phyloP scores from a whole-genome alignment of 2,329 filamentous ascomycete species.

The Cladosporium sp. region DNA sequence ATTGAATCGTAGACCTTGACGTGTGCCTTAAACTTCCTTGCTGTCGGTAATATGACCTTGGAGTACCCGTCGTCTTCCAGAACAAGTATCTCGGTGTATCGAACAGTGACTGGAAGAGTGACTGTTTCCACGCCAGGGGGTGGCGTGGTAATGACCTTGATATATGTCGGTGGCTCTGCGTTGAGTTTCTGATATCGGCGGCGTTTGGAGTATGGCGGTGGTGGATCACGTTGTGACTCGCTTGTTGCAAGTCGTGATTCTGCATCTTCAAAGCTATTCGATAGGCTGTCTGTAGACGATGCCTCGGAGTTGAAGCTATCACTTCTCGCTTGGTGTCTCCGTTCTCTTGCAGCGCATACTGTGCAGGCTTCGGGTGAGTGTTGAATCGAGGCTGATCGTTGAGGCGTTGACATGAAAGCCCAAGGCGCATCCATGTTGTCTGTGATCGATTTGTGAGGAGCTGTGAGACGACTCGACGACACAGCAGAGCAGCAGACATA shows the following conservation, averaged over 20 bases:
- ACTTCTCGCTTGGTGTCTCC: not conserved
- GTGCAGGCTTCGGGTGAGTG: slow-evolving; percentile 1
- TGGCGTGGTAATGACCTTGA: not conserved
- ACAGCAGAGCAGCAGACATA: not conserved
- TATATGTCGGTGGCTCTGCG: not conserved
- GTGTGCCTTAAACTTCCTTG: not conserved
- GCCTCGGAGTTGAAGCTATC: not conserved
- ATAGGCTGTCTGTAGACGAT: not conserved
- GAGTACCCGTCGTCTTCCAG: slow-evolving; percentile 7
- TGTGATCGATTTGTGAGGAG: not conserved
- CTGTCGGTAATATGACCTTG: not conserved
- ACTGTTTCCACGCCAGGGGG: not conserved
- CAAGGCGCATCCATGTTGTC: not conserved
- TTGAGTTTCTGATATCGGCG: not conserved
- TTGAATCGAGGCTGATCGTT: not conserved
- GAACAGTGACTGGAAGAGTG: not conserved
- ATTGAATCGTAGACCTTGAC: not conserved
- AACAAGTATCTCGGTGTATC: slow-evolving; percentile 3
- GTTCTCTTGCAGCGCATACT: not conserved
- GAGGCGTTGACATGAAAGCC: not conserved
- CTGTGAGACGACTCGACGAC: too few relatives aligned
- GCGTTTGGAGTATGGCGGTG: slow-evolving; percentile 6
- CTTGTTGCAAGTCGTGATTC: not conserved
- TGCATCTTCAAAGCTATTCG: not conserved
- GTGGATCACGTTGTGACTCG: not conserved